phyloP scores from a whole-genome alignment of 306 rosid species.

The Quercus variabilis region DNA sequence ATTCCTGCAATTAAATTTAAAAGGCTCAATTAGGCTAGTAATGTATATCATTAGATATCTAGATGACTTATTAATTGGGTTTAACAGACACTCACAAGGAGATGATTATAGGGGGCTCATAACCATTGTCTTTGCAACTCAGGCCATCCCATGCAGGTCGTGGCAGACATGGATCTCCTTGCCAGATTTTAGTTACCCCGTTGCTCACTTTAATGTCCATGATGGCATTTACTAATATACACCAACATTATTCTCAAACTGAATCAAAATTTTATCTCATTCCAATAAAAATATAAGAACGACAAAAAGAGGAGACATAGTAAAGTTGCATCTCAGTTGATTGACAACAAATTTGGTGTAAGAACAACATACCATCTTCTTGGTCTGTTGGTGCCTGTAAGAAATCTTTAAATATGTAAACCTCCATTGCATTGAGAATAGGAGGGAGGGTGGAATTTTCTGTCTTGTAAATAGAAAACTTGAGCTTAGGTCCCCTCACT shows the following conservation, averaged over 20 bases:
- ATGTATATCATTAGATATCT: neutral
- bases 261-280: neutral
- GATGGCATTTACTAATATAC: constrained; percentile 37
- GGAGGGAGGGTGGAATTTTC: constrained; percentile 50
- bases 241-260: neutral
- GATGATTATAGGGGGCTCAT: constrained; percentile 30
- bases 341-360: neutral
- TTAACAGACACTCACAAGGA: constrained; percentile 36
- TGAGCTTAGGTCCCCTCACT: constrained; percentile 4
- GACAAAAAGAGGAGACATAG: neutral
- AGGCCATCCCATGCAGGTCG: constrained; percentile 43
- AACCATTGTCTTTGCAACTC: constrained; percentile 26
- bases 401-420: constrained; percentile 26
- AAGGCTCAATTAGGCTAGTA: neutral
- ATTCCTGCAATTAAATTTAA: constrained; percentile 20
- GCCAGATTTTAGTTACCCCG: constrained; percentile 34
- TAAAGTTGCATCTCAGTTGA: too few relatives aligned
- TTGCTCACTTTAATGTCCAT: constrained; percentile 26
- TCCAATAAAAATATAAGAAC: neutral
- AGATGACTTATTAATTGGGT: neutral
- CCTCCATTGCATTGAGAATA: constrained; percentile 54
- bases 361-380: constrained; percentile 39
- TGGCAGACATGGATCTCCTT: constrained; percentile 57
- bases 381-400: constrained; percentile 29
- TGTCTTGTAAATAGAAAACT: constrained; percentile 18